phyloP scores from a whole-genome alignment of 345 rosid species.

The Leavenworthia alabamica region DNA sequence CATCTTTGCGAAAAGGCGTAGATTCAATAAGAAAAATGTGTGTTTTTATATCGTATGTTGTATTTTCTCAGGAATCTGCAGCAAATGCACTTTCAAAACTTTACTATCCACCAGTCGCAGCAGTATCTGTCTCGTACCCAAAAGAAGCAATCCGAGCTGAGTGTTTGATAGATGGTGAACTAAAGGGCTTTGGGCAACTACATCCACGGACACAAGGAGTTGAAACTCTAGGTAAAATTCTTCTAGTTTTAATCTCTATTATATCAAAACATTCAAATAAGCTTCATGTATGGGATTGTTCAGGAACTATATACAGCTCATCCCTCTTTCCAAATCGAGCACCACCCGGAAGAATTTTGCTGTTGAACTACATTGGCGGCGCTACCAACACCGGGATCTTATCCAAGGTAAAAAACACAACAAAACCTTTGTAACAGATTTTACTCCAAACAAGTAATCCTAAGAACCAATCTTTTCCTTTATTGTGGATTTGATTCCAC shows the following conservation, averaged over 20 bases:
- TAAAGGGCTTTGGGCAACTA: constrained; percentile 93
- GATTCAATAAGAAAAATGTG: neutral
- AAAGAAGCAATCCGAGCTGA: constrained; percentile 75
- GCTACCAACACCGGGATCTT: constrained; percentile 70
- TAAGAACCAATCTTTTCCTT: neutral
- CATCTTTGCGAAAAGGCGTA: neutral
- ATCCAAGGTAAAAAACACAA: constrained; percentile 54
- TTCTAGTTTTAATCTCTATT: neutral
- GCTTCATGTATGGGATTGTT: neutral
- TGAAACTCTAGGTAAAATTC: constrained; percentile 72
- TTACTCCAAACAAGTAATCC: neutral
- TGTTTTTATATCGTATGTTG: neutral
- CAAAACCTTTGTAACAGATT: neutral
- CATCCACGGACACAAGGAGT: constrained; percentile 98
- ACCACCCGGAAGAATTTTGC: constrained; percentile 68
- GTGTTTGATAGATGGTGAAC: constrained; percentile 73
- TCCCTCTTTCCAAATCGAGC: constrained; percentile 92
- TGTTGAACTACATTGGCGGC: constrained; percentile 81
- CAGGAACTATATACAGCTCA: constrained; percentile 92
- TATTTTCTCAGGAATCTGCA: constrained; percentile 50
- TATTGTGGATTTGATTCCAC: neutral
- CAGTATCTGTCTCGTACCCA: constrained; percentile 83
- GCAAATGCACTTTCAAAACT: constrained; percentile 75
- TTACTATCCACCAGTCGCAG: constrained; percentile 93
- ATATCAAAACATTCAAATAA: neutral